These are phyloP conservation scores for Podila epigama DNA, from an alignment of 192 early-diverging fungal genomes.

Conservation along the genomic window DNA sequence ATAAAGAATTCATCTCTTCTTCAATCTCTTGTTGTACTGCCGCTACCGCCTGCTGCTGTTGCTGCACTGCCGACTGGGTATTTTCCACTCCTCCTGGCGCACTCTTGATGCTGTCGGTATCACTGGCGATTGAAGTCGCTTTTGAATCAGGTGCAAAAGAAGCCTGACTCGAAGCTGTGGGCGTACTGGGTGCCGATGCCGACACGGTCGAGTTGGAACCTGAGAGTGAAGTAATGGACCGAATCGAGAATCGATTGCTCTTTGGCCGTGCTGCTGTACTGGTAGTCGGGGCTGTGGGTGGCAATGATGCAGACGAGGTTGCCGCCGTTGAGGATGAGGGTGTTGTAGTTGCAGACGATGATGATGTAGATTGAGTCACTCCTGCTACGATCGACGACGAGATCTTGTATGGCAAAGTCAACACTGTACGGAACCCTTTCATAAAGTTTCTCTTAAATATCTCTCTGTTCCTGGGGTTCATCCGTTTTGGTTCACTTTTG, in stretches of 20 bases:
- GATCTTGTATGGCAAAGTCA: slow-evolving; percentile 54
- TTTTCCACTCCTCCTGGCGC: slow-evolving; percentile 13
- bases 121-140: slow-evolving; percentile 41
- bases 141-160: slow-evolving; percentile 29
- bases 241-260: slow-evolving; percentile 38
- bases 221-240: slow-evolving; percentile 26
- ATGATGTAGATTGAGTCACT: slow-evolving; percentile 18
- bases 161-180: slow-evolving; percentile 2
- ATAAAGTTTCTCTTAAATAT: slow-evolving; percentile 60
- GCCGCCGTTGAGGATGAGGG: slow-evolving; percentile 5
- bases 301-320: not conserved
- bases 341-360: not conserved
- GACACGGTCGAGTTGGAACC: slow-evolving; percentile 15
- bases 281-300: slow-evolving; percentile 12
- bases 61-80: not conserved
- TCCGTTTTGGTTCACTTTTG: slow-evolving; percentile 29
- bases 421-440: slow-evolving; percentile 59
- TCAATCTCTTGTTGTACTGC: slow-evolving; percentile 47
- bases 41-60: slow-evolving; percentile 7
- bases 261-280: slow-evolving; percentile 1
- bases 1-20: slow-evolving; percentile 65
- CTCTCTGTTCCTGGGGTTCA: slow-evolving; percentile 49
- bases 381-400: slow-evolving; percentile 46
- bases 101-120: slow-evolving; percentile 55
- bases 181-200: slow-evolving; percentile 2